A percentile compares a stretch with the other conserved stretches of the same genome.
Evolutionary conservation across 192 early-diverging fungal species (phyloP).

Genomic region (Mortierella claussenii): DNA sequence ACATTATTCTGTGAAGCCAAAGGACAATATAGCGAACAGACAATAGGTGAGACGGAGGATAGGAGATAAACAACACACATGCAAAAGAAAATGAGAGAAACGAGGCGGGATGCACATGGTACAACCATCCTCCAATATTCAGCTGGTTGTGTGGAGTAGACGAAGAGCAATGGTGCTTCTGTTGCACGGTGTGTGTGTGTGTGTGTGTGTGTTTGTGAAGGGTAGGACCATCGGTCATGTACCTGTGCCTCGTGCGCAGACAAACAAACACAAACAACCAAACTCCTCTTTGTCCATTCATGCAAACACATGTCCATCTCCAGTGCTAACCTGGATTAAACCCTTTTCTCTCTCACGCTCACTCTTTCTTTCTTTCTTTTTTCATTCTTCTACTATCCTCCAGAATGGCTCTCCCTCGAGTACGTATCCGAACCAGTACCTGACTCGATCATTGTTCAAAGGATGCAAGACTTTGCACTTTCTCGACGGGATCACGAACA

Average conservation of each 20-base stretch:
- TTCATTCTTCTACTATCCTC: neutral
- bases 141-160: no score
- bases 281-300: no score
- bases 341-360: neutral
- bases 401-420: conserved; percentile 42
- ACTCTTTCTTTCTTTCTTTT: neutral
- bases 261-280: no score
- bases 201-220: conserved; percentile 1
- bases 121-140: no score
- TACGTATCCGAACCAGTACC: conserved; percentile 36
- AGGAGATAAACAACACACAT: no score
- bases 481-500: conserved; percentile 32
- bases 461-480: conserved; percentile 49
- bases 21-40: neutral
- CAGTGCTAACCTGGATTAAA: no score
- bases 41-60: no score
- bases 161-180: neutral
- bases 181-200: neutral
- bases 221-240: no score
- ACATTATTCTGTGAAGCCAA: neutral
- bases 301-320: no score
- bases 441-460: conserved; percentile 42
- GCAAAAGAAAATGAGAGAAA: no score
- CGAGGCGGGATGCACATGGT: no score
- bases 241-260: no score